phyloP scores from a whole-genome alignment of 768 basidiomycete genomes.

The Naganishia vishniacii region DNA sequence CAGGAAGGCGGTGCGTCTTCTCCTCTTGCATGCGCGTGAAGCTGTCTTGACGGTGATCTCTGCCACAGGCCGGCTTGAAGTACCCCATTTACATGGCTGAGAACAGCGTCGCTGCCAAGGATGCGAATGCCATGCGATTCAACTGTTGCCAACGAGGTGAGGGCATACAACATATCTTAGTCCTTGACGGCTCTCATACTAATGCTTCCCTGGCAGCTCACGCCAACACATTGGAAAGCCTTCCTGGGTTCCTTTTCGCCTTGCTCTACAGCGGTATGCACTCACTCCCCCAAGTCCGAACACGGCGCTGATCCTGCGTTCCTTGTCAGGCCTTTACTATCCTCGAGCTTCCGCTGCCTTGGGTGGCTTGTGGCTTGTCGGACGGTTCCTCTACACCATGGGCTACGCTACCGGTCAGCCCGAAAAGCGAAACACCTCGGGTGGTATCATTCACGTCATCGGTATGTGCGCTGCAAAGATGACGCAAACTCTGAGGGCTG shows the following conservation, averaged over 20 bases:
- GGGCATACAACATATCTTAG: too few relatives aligned
- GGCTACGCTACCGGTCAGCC: conserved; percentile 22
- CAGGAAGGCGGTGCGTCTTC: conserved; percentile 20
- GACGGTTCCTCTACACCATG: conserved; percentile 26
- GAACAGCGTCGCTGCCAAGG: conserved; percentile 12
- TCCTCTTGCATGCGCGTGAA: too few relatives aligned
- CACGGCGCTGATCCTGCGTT: too few relatives aligned
- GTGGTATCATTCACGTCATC: conserved; percentile 17
- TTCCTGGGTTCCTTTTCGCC: conserved; percentile 25
- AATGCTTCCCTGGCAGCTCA: conserved; percentile 17
- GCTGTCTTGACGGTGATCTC: too few relatives aligned
- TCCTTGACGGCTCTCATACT: too few relatives aligned
- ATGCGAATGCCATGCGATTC: conserved; percentile 17
- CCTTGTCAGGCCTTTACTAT: conserved; percentile 16
- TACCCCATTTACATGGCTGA: conserved; percentile 26
- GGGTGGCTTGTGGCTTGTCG: conserved; percentile 24
- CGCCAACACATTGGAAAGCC: conserved; percentile 25
- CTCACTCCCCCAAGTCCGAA: neutral
- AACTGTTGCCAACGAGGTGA: conserved; percentile 29
- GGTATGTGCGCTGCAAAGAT: too few relatives aligned
- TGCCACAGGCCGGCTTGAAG: conserved; percentile 22
- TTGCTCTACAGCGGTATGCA: conserved; percentile 22
- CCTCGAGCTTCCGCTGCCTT: conserved; percentile 18
- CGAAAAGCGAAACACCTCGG: neutral
- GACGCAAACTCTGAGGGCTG: too few relatives aligned